These are phyloP conservation scores for Micractinium conductrix DNA, from an alignment of 139 green algal species.

Conservation along the genomic window DNA sequence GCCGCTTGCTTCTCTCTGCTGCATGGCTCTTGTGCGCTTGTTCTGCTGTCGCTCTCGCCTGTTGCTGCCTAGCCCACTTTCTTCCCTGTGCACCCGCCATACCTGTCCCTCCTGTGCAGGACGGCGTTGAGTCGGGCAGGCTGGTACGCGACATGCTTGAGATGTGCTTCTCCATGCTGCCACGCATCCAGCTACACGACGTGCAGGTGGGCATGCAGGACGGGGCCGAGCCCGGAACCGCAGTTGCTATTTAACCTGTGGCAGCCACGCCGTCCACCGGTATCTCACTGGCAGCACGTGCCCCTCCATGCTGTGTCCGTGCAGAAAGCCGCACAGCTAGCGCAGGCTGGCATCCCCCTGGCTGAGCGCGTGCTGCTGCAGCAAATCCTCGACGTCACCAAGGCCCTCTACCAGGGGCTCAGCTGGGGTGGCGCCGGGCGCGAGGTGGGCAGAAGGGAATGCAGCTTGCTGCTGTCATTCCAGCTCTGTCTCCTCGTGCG, in stretches of 20 bases:
- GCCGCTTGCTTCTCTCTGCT: too few relatives aligned
- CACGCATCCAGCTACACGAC: slow-evolving; percentile 42
- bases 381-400: slow-evolving; percentile 33
- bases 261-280: too few relatives aligned
- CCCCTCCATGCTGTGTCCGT: too few relatives aligned
- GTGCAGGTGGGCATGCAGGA: slow-evolving; percentile 3
- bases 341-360: slow-evolving; percentile 23
- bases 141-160: slow-evolving; percentile 43
- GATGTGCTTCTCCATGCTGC: slow-evolving; percentile 45
- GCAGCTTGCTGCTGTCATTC: too few relatives aligned
- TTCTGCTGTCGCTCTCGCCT: too few relatives aligned
- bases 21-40: background rate
- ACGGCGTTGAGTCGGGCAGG: slow-evolving; percentile 45
- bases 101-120: too few relatives aligned
- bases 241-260: too few relatives aligned
- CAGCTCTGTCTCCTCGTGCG: too few relatives aligned
- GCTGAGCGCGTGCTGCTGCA: slow-evolving; percentile 42
- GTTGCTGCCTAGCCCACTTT: too few relatives aligned
- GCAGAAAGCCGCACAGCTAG: slow-evolving; percentile 31
- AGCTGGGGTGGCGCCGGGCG: background rate
- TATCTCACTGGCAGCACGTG: too few relatives aligned
- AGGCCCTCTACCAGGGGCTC: background rate
- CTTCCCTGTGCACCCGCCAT: too few relatives aligned
- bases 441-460: slow-evolving; percentile 23
- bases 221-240: too few relatives aligned